Conservation (phyloP, 2,329 filamentous ascomycete genomes). For the Penicillium sp. region DNA sequence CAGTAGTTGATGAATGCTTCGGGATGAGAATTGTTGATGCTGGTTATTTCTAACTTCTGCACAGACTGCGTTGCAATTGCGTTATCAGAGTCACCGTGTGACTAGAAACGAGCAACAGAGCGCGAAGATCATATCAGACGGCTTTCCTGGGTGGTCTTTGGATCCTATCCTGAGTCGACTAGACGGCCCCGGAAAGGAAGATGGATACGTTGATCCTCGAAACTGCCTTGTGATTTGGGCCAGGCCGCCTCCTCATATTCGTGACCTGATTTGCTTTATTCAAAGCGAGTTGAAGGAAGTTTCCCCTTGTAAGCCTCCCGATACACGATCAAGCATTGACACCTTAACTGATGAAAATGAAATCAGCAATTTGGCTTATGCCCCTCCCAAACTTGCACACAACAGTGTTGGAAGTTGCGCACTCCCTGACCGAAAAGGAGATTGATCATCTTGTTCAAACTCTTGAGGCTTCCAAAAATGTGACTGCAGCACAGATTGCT, state of each 20-base stretch:
- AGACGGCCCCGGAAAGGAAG: slow-evolving; percentile 62
- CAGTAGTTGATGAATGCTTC: background rate
- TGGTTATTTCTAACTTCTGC: background rate
- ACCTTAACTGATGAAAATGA: background rate
- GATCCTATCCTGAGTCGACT: slow-evolving; percentile 73
- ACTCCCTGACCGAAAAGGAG: slow-evolving; percentile 69
- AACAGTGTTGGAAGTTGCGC: slow-evolving; percentile 79
- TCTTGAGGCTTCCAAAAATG: slow-evolving; percentile 39
- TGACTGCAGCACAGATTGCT: slow-evolving; percentile 49
- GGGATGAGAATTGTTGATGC: background rate
- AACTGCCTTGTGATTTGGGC: slow-evolving; percentile 88
- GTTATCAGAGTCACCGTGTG: slow-evolving; percentile 70
- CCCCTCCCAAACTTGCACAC: slow-evolving; percentile 75
- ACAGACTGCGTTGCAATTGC: slow-evolving; percentile 15
- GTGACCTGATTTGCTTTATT: slow-evolving; percentile 63
- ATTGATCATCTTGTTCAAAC: slow-evolving; percentile 63
- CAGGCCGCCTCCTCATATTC: slow-evolving; percentile 68
- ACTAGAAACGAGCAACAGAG: slow-evolving; percentile 75
- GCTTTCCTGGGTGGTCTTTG: slow-evolving; percentile 68
- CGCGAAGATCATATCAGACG: slow-evolving; percentile 63
- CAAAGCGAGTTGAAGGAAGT: slow-evolving; percentile 64
- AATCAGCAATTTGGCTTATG: slow-evolving; percentile 80
- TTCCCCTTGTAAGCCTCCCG: slow-evolving; percentile 64
- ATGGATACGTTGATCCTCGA: slow-evolving; percentile 70
- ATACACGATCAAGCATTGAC: background rate